phyloP scores from a whole-genome alignment of 371 early-diverging fungal genomes.

The Circinella minor region DNA sequence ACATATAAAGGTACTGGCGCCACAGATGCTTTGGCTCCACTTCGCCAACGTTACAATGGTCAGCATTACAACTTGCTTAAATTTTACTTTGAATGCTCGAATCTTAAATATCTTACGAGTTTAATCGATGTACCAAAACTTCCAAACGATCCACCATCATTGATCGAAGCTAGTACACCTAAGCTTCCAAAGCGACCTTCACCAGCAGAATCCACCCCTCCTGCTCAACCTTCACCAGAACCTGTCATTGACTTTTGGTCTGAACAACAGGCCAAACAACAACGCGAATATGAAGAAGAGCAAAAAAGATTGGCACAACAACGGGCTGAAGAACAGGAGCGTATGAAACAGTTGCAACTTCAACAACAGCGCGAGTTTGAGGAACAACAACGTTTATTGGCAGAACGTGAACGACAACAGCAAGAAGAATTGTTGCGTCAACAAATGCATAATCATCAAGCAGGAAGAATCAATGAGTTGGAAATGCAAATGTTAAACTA shows the following conservation, averaged over 20 bases:
- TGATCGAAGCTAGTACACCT: slow-evolving; percentile 57
- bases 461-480: slow-evolving; percentile 76
- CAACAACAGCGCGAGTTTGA: slow-evolving; percentile 79
- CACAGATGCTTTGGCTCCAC: slow-evolving; percentile 86
- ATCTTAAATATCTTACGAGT: slow-evolving; percentile 89
- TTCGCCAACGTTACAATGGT: slow-evolving; percentile 84
- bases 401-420: slow-evolving; percentile 69
- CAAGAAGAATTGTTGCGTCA: slow-evolving; percentile 72
- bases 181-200: slow-evolving; percentile 43
- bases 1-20: slow-evolving; percentile 60
- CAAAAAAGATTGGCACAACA: slow-evolving; percentile 68
- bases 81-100: slow-evolving; percentile 93
- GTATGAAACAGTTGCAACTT: slow-evolving; percentile 57
- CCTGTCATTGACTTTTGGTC: slow-evolving; percentile 68
- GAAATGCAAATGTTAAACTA: slow-evolving; percentile 80
- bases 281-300: slow-evolving; percentile 75
- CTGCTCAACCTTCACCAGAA: slow-evolving; percentile 61
- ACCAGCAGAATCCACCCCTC: slow-evolving; percentile 34
- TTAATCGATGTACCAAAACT: slow-evolving; percentile 92
- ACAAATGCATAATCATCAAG: slow-evolving; percentile 76
- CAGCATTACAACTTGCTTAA: slow-evolving; percentile 86
- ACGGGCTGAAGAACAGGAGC: slow-evolving; percentile 63
- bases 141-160: slow-evolving; percentile 76
- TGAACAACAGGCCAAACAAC: slow-evolving; percentile 69
- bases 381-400: slow-evolving; percentile 73